These are phyloP conservation scores for Nicotiana tabacum DNA, from an alignment of 257 asterid genomes.

Conservation along the genomic window DNA sequence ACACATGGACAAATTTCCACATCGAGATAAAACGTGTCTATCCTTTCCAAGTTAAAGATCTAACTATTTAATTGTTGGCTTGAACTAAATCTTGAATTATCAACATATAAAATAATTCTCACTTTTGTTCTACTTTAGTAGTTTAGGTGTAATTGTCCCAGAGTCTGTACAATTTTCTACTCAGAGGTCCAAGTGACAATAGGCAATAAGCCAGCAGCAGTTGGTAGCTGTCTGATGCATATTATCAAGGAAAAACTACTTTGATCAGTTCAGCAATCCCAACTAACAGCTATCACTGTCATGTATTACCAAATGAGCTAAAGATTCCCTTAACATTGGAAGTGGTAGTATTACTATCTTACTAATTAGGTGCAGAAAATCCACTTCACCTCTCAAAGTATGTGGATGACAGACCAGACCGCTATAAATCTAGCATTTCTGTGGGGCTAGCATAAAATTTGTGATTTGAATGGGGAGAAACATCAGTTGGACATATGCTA, in stretches of 20 bases:
- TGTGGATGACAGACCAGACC: neutral
- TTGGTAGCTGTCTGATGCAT: neutral
- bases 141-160: neutral
- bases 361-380: neutral
- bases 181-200: neutral
- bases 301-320: slow-evolving; percentile 1
- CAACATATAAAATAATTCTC: neutral
- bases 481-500: neutral
- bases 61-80: neutral
- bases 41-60: neutral
- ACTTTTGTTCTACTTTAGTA: neutral
- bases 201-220: neutral
- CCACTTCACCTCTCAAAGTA: neutral
- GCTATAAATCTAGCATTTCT: neutral
- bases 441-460: neutral
- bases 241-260: neutral
- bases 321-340: slow-evolving; percentile 1
- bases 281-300: slow-evolving; percentile 5
- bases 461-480: neutral
- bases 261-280: neutral
- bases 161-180: neutral
- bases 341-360: neutral
- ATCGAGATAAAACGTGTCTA: neutral
- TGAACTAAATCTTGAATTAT: neutral
- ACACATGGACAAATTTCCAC: neutral